Evolutionary conservation across 192 early-diverging fungal species (phyloP).

Genomic region (Backusella australiensis): DNA sequence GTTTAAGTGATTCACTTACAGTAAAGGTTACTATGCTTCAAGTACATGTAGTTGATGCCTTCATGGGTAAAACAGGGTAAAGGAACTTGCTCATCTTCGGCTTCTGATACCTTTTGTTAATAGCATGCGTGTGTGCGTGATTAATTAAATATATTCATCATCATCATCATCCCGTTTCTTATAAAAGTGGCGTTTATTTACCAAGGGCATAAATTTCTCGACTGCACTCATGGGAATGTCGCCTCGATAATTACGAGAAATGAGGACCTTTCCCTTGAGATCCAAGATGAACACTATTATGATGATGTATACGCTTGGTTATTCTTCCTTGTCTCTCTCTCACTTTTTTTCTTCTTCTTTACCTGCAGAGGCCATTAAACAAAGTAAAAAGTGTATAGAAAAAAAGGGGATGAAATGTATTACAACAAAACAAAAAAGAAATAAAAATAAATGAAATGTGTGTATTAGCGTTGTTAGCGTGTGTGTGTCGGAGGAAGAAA

Average conservation of each 20-base stretch:
- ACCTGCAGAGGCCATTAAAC: slow-evolving; percentile 12
- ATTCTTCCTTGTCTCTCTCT: not conserved
- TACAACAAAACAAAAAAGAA: not conserved
- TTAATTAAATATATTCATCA: not conserved
- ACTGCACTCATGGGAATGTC: slow-evolving; percentile 96
- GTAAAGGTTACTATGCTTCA: slow-evolving; percentile 94
- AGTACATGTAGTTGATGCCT: slow-evolving; percentile 93
- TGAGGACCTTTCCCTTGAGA: slow-evolving; percentile 98
- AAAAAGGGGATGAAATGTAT: not conserved
- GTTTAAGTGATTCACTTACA: slow-evolving; percentile 46
- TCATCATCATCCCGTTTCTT: not conserved
- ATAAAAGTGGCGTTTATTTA: slow-evolving; percentile 27
- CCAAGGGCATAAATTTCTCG: slow-evolving; percentile 97
- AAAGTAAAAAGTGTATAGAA: not conserved
- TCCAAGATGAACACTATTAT: slow-evolving; percentile 88
- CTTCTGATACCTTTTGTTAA: slow-evolving; percentile 55
- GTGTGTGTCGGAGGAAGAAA: not conserved
- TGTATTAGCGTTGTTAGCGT: not conserved
- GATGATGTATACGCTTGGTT: not conserved
- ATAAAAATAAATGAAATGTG: not conserved
- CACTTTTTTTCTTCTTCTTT: not conserved
- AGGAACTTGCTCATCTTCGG: slow-evolving; percentile 89
- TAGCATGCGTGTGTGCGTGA: not conserved
- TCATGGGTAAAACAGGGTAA: slow-evolving; percentile 93
- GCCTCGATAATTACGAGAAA: slow-evolving; percentile 96